phyloP scores from a whole-genome alignment of 805 yeast species.

The Cyberlindnera veronae region DNA sequence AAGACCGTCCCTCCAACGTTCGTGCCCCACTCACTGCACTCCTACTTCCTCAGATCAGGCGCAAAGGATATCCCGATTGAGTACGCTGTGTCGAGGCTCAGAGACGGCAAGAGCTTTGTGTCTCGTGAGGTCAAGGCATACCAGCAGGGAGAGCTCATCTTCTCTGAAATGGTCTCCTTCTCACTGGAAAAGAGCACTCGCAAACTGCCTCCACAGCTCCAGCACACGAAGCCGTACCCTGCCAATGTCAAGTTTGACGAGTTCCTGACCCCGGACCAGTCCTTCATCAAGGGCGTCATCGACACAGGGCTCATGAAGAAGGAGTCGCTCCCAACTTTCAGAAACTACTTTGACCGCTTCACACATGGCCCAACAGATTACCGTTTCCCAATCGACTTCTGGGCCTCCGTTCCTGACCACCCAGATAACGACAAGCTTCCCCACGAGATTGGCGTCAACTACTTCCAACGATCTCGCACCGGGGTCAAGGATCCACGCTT shows the following conservation, averaged over 20 bases:
- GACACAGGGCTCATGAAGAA: slow-evolving; percentile 12
- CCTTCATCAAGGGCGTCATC: slow-evolving; percentile 15
- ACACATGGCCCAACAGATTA: slow-evolving; percentile 31
- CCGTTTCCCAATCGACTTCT: slow-evolving; percentile 34
- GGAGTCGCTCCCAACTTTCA: slow-evolving; percentile 4
- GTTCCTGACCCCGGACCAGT: slow-evolving; percentile 13
- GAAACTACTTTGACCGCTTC: slow-evolving; percentile 32
- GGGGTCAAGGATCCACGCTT: slow-evolving; percentile 30
- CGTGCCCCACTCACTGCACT: slow-evolving; percentile 59
- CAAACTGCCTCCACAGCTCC: slow-evolving; percentile 12
- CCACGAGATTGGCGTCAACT: slow-evolving; percentile 19
- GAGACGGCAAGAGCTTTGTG: slow-evolving; percentile 50
- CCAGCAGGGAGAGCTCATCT: slow-evolving; percentile 51
- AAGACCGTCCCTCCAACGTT: slow-evolving; percentile 44
- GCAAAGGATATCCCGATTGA: slow-evolving; percentile 40
- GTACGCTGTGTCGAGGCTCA: slow-evolving; percentile 50
- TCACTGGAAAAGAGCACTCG: slow-evolving; percentile 9
- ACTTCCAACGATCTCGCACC: slow-evolving; percentile 14
- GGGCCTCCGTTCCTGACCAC: slow-evolving; percentile 21
- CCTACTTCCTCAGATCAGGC: slow-evolving; percentile 59
- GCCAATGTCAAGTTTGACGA: slow-evolving; percentile 13
- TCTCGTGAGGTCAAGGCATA: slow-evolving; percentile 52
- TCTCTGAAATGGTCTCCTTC: slow-evolving; percentile 44
- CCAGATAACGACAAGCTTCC: slow-evolving; percentile 17
- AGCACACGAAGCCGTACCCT: slow-evolving; percentile 19